Conservation (phyloP, 2,329 filamentous ascomycete species). For the Calonectria ilicicola region DNA sequence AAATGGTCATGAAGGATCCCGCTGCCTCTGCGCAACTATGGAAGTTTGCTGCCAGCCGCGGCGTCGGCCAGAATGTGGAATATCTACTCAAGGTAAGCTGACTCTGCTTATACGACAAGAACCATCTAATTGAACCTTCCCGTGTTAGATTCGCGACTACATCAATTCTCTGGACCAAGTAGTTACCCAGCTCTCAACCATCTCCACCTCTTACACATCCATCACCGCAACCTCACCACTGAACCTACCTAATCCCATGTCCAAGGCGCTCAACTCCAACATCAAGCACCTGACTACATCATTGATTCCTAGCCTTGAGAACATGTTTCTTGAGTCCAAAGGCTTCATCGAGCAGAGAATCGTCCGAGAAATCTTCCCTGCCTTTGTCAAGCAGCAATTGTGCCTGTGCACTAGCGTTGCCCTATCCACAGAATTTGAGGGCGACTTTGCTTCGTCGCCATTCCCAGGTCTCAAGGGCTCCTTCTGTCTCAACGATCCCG, state of each 20-base stretch:
- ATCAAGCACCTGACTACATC: conserved; percentile 58
- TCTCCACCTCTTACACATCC: conserved; percentile 58
- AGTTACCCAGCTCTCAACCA: conserved; percentile 49
- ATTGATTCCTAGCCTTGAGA: conserved; percentile 59
- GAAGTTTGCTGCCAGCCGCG: conserved; percentile 60
- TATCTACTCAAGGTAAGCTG: conserved; percentile 61
- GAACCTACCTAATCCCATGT: conserved; percentile 54
- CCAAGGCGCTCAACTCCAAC: conserved; percentile 57
- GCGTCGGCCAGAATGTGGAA: conserved; percentile 62
- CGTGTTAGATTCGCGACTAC: conserved; percentile 56
- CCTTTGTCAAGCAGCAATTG: conserved; percentile 65
- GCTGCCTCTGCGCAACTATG: conserved; percentile 59
- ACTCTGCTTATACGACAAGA: background rate
- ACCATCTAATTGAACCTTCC: conserved; percentile 5
- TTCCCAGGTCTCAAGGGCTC: conserved; percentile 69
- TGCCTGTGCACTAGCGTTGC: conserved; percentile 58
- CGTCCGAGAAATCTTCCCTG: conserved; percentile 60
- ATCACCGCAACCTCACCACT: conserved; percentile 57
- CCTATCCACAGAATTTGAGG: conserved; percentile 52
- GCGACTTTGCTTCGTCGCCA: conserved; percentile 43
- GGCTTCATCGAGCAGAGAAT: conserved; percentile 58
- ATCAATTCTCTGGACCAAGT: conserved; percentile 57
- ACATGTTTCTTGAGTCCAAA: conserved; percentile 57
- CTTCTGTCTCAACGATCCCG: conserved; percentile 68
- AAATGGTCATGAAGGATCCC: conserved; percentile 62